Evolutionary conservation across 2,329 filamentous ascomycete species (phyloP).

Genomic region (Exophiala aquamarina): DNA sequence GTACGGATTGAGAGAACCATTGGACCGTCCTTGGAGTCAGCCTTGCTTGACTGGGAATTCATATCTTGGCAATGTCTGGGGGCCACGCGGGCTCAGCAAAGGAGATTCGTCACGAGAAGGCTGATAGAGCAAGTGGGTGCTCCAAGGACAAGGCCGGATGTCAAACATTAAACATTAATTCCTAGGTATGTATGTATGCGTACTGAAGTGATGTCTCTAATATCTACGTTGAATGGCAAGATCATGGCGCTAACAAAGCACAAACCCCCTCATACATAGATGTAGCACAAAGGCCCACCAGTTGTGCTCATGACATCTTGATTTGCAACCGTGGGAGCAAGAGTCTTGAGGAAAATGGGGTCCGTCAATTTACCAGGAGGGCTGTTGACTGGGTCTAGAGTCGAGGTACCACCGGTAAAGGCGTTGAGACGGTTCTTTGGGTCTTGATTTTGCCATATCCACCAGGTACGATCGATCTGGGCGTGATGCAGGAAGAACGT

Average conservation of each 20-base stretch:
- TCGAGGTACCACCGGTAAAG: slow-evolving; percentile 19
- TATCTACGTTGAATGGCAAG: too few species aligned
- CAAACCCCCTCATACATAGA: slow-evolving; percentile 18
- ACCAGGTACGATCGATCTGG: slow-evolving; percentile 22
- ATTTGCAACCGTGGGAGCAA: slow-evolving; percentile 11
- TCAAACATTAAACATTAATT: too few species aligned
- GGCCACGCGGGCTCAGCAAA: too few species aligned
- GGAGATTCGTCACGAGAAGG: too few species aligned
- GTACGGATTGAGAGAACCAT: too few species aligned
- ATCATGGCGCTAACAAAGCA: neutral
- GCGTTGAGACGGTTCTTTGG: slow-evolving; percentile 17
- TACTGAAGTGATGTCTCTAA: too few species aligned
- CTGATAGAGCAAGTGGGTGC: too few species aligned
- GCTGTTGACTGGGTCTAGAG: slow-evolving; percentile 17
- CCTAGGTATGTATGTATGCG: too few species aligned
- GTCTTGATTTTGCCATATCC: slow-evolving; percentile 24
- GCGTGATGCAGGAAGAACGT: slow-evolving; percentile 25
- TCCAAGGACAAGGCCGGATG: too few species aligned
- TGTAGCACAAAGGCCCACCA: slow-evolving; percentile 26
- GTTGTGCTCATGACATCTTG: slow-evolving; percentile 24
- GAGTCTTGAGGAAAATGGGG: slow-evolving; percentile 15
- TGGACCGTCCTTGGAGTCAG: too few species aligned
- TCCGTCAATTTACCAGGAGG: slow-evolving; percentile 21
- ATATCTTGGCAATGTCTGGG: too few species aligned
- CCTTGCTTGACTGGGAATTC: too few species aligned